Conservation (phyloP, 352 stramenopile genomes). For the Pythium monospermum region DNA sequence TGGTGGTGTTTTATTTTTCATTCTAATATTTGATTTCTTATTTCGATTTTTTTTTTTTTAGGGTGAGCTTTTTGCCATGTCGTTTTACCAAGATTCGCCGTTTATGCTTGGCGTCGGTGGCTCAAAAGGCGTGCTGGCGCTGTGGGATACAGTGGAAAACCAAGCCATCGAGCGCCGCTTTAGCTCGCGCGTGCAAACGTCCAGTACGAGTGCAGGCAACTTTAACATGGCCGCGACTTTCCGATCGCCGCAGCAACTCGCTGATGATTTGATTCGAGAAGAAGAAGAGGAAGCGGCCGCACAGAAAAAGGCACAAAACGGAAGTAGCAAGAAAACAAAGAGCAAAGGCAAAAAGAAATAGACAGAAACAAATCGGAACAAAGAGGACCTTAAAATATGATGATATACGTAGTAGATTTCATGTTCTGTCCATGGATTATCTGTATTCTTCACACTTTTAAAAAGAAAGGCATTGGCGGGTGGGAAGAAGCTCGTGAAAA, state of each 20-base stretch:
- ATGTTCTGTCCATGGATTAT: no score
- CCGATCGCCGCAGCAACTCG: slow-evolving; percentile 63
- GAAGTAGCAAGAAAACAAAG: slow-evolving; percentile 51
- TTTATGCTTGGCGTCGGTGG: slow-evolving; percentile 89
- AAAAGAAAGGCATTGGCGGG: no score
- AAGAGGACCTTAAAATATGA: no score
- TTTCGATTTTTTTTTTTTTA: slow-evolving; percentile 26
- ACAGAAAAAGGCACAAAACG: slow-evolving; percentile 21
- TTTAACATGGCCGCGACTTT: slow-evolving; percentile 69
- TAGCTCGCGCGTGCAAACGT: slow-evolving; percentile 55
- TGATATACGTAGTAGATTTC: slow-evolving; percentile 8
- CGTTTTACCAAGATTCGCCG: slow-evolving; percentile 86
- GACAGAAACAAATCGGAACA: no score
- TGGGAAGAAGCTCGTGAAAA: no score
- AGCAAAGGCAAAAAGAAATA: slow-evolving; percentile 47
- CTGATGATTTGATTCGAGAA: slow-evolving; percentile 69
- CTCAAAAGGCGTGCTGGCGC: slow-evolving; percentile 79
- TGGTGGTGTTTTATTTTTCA: slow-evolving; percentile 3
- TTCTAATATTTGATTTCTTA: no score
- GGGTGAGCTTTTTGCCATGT: slow-evolving; percentile 88
- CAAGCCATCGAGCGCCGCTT: slow-evolving; percentile 81
- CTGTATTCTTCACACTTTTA: no score
- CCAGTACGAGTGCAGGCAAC: slow-evolving; percentile 10
- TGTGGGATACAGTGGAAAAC: slow-evolving; percentile 90
- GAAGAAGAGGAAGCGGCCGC: slow-evolving; percentile 51